Evolutionary conservation across 1,139 yeast genomes (phyloP).

Genomic region (Hyphopichia khmerensis): DNA sequence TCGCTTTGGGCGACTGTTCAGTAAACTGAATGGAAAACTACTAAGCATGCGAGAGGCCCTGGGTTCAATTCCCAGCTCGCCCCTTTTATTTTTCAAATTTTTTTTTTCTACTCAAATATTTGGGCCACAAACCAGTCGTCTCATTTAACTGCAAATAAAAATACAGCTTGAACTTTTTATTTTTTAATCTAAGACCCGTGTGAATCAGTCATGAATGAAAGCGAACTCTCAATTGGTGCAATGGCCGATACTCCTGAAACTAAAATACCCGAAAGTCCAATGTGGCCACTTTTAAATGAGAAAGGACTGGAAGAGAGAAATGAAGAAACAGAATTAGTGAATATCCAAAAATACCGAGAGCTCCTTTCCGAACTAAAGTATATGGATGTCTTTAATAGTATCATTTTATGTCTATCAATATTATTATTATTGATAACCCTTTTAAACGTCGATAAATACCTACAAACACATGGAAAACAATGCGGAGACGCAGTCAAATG

Average conservation of each 20-base stretch:
- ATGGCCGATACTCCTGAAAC: not conserved
- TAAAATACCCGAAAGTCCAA: not conserved
- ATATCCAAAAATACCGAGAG: not conserved
- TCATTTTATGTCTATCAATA: slow-evolving; percentile 6
- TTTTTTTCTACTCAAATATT: not conserved
- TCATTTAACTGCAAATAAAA: not conserved
- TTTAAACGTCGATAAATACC: not conserved
- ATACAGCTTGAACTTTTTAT: no score
- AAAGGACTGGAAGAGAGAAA: not conserved
- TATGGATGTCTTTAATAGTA: slow-evolving; percentile 6
- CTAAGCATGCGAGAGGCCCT: slow-evolving; percentile 23
- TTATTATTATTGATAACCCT: slow-evolving; percentile 3
- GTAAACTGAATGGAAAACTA: slow-evolving; percentile 7
- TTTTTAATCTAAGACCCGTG: no score
- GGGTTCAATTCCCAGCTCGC: slow-evolving; percentile 25
- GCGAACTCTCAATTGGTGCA: no score
- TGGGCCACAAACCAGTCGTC: not conserved
- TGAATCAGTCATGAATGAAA: not conserved
- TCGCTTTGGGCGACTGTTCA: slow-evolving; percentile 19
- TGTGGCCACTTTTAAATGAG: slow-evolving; percentile 1
- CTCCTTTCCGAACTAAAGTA: not conserved
- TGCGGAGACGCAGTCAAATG: slow-evolving; percentile 1
- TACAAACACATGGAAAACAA: not conserved
- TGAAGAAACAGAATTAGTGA: not conserved
- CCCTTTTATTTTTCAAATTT: slow-evolving; percentile 12